phyloP scores from a whole-genome alignment of 805 yeast species.

The Starmerella gropengiesseri region DNA sequence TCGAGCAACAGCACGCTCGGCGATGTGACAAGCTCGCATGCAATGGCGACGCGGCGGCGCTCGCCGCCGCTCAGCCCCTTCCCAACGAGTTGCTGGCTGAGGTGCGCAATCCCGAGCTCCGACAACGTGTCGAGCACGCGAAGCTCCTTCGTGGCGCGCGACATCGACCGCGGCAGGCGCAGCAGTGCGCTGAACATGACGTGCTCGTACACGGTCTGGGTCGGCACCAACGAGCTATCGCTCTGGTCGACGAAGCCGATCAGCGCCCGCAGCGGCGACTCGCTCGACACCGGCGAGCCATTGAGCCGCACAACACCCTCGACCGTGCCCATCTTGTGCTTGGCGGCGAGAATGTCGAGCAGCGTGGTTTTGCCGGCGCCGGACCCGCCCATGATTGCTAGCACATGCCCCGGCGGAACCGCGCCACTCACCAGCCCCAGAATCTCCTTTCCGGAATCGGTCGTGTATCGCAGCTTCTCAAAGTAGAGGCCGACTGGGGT shows the following conservation, averaged over 20 bases:
- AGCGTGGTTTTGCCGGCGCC: conserved; percentile 98
- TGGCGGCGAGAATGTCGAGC: conserved; percentile 81
- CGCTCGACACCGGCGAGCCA: conserved; percentile 36
- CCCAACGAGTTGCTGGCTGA: conserved; percentile 80
- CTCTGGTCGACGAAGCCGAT: conserved; percentile 89
- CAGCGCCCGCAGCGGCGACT: conserved; percentile 37
- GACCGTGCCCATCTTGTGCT: conserved; percentile 63
- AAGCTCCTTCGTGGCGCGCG: conserved; percentile 56
- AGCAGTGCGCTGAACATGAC: conserved; percentile 83
- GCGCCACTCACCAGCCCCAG: conserved; percentile 59
- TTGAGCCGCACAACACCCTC: conserved; percentile 65
- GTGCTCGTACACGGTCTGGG: conserved; percentile 91
- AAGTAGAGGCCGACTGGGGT: conserved; percentile 64
- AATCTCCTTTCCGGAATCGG: conserved; percentile 41
- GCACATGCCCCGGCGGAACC: conserved; percentile 75
- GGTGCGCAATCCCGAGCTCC: conserved; percentile 72
- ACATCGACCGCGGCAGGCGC: conserved; percentile 73
- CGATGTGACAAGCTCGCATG: conserved; percentile 82
- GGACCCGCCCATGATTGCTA: conserved; percentile 97
- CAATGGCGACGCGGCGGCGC: conserved; percentile 82
- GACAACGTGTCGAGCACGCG: conserved; percentile 75
- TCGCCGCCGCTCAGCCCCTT: conserved; percentile 93
- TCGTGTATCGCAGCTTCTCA: conserved; percentile 52
- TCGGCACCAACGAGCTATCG: conserved; percentile 80
- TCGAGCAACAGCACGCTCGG: conserved; percentile 76